A percentile compares a stretch with the other conserved stretches of the same genome.
Evolutionary conservation across 306 rosid genomes (phyloP).

Genomic region (Ceratonia siliqua): DNA sequence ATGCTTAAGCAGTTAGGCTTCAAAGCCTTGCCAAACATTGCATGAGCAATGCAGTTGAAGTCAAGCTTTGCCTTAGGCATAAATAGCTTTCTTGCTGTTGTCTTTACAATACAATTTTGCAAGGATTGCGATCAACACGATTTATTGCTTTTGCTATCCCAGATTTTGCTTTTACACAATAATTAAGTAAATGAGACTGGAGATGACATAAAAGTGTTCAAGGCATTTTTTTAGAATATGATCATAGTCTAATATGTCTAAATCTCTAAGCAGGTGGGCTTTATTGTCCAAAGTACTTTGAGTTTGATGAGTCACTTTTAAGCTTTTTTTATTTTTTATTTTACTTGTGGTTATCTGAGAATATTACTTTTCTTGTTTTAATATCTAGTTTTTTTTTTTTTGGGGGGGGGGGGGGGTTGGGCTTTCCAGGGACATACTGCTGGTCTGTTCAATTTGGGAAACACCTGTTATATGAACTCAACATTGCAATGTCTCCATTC

Average conservation of each 20-base stretch:
- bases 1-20: neutral
- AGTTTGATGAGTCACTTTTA: neutral
- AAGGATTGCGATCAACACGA: conserved; percentile 7
- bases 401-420: neutral
- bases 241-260: neutral
- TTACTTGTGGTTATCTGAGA: conserved; percentile 2
- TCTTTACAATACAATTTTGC: conserved; percentile 1
- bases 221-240: conserved; percentile 11
- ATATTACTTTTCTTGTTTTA: neutral
- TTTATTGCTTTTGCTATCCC: neutral
- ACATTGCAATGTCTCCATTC: conserved; percentile 97
- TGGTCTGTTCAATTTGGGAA: conserved; percentile 94
- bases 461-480: conserved; percentile 99
- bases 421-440: conserved; percentile 82
- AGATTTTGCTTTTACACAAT: neutral
- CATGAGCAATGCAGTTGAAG: neutral
- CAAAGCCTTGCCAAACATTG: neutral
- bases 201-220: neutral
- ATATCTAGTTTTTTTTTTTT: conserved; percentile 15
- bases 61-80: neutral
- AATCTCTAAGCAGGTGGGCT: neutral
- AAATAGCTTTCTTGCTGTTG: neutral
- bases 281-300: conserved; percentile 18
- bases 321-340: neutral
- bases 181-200: neutral